phyloP scores from a whole-genome alignment of 2,329 filamentous ascomycete species.

The Alternaria novae-zelandiae region DNA sequence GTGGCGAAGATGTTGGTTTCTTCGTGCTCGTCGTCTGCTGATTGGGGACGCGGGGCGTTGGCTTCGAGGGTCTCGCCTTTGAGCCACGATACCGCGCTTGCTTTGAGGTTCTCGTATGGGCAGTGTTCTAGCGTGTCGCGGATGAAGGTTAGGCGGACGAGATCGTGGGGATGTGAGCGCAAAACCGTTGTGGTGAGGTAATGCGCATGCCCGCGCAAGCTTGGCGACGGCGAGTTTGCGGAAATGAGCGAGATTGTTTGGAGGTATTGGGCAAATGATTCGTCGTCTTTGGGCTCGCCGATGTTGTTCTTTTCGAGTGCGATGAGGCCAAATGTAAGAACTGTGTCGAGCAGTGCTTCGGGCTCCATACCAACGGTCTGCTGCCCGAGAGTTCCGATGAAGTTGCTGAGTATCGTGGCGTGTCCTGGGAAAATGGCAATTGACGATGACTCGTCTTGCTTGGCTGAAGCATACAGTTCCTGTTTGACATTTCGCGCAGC shows the following conservation, averaged over 20 bases:
- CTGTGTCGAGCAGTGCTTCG: constrained; percentile 61
- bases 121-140: constrained; percentile 62
- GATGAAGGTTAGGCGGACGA: constrained; percentile 61
- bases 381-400: constrained; percentile 52
- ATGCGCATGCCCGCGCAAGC: constrained; percentile 56
- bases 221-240: constrained; percentile 56
- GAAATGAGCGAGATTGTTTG: constrained; percentile 57
- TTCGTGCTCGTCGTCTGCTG: constrained; percentile 16
- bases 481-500: constrained; percentile 59
- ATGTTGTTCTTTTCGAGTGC: constrained; percentile 55
- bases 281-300: constrained; percentile 56
- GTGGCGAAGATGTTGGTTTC: constrained; percentile 53
- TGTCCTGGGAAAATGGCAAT: constrained; percentile 62
- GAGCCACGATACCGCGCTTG: constrained; percentile 65
- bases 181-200: constrained; percentile 58
- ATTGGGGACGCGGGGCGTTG: constrained; percentile 32
- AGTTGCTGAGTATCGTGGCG: constrained; percentile 58
- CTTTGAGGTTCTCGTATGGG: constrained; percentile 61
- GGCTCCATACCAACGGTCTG: constrained; percentile 50
- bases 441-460: constrained; percentile 37
- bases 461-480: constrained; percentile 56
- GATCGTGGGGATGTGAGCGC: constrained; percentile 60
- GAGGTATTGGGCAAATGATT: constrained; percentile 60
- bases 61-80: constrained; percentile 65
- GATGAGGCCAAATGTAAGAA: constrained; percentile 60